These are phyloP conservation scores for Russula sp. DNA, from an alignment of 768 basidiomycete genomes.

Conservation along the genomic window DNA sequence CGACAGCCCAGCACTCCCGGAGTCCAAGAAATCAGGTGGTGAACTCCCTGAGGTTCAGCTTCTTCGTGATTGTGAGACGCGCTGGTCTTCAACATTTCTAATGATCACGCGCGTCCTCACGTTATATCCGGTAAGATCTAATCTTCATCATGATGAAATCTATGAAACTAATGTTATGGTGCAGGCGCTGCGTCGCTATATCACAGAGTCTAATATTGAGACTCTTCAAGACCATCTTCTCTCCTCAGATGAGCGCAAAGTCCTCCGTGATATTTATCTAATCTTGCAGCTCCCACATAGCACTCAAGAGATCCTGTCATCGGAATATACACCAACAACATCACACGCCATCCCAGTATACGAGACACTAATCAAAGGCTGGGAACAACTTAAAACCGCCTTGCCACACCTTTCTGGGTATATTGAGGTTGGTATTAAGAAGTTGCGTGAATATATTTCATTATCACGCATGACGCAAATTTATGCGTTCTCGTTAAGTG, in stretches of 20 bases:
- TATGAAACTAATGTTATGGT: background rate
- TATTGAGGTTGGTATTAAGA: no score
- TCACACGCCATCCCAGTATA: no score
- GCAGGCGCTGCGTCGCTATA: background rate
- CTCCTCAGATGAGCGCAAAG: background rate
- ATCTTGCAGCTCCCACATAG: no score
- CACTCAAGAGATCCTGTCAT: no score
- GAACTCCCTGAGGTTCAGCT: background rate
- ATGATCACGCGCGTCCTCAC: background rate
- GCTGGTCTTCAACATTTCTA: background rate
- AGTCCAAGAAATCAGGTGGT: background rate
- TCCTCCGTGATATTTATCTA: background rate
- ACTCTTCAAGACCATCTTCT: background rate
- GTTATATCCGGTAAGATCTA: background rate
- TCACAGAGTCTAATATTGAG: background rate
- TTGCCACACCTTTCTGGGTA: no score
- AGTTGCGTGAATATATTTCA: no score
- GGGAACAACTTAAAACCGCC: no score
- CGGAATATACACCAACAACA: no score
- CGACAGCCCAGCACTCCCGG: background rate
- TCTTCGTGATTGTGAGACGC: background rate
- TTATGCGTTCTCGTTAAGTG: no score
- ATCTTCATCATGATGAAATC: background rate
- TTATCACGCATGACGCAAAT: no score
- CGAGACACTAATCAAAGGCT: no score